Conservation (phyloP, 2,329 filamentous ascomycete genomes). For the Fusarium sublunatum region DNA sequence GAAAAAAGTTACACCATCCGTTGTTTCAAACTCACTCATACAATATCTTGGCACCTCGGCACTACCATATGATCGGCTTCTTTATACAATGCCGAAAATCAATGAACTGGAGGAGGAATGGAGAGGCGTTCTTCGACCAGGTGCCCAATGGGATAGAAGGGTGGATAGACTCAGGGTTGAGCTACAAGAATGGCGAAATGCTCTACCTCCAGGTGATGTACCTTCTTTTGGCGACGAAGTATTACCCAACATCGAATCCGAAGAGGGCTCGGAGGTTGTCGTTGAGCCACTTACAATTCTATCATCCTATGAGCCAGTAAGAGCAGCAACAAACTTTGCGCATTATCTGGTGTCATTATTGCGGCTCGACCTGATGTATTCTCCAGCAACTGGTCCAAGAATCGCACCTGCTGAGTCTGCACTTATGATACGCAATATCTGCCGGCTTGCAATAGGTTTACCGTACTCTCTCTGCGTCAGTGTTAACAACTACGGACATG, state of each 20-base stretch:
- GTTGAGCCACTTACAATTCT: conserved; percentile 8
- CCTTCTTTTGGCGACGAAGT: conserved; percentile 3
- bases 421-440: conserved; percentile 9
- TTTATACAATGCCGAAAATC: conserved; percentile 27
- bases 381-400: not conserved
- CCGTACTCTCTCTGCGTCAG: conserved; percentile 15
- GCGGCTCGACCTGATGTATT: conserved; percentile 32
- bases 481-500: conserved; percentile 33
- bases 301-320: conserved; percentile 18
- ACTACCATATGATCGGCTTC: conserved; percentile 15
- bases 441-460: conserved; percentile 25
- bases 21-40: conserved; percentile 14
- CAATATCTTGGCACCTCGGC: conserved; percentile 12
- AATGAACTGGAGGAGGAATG: conserved; percentile 34
- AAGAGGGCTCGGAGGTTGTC: not conserved
- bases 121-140: conserved; percentile 14
- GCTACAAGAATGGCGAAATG: conserved; percentile 25
- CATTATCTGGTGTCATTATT: conserved; percentile 29
- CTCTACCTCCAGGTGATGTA: not conserved
- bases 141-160: conserved; percentile 11
- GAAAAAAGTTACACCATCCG: conserved; percentile 1
- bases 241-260: not conserved
- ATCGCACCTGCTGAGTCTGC: conserved; percentile 1
- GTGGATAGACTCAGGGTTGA: conserved; percentile 12
- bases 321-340: conserved; percentile 28